Conservation (phyloP, 345 rosid genomes). For the Gossypioides kirkii region DNA sequence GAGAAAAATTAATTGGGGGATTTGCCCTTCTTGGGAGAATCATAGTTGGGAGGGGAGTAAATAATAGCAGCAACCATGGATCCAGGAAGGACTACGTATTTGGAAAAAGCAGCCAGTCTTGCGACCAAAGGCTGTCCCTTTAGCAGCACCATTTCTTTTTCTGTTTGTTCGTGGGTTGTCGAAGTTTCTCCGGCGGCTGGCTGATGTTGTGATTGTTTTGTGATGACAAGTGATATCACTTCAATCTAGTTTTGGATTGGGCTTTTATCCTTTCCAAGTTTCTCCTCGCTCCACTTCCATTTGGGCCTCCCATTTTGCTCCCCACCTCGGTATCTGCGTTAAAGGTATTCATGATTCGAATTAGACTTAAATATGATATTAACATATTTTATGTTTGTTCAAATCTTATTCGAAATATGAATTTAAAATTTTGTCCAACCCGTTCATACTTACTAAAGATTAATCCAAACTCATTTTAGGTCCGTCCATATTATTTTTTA, state of each 20-base stretch:
- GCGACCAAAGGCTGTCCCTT: constrained; percentile 67
- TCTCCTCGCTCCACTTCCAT: not conserved
- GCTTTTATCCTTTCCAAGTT: not conserved
- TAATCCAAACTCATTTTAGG: too few species aligned
- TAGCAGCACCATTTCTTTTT: constrained; percentile 35
- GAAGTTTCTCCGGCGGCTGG: not conserved
- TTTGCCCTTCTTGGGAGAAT: constrained; percentile 21
- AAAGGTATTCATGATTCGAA: too few species aligned
- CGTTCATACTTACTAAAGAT: too few species aligned
- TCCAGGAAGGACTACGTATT: constrained; percentile 52
- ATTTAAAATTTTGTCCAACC: too few species aligned
- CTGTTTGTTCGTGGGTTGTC: not conserved
- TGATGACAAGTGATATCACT: not conserved
- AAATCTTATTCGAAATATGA: too few species aligned
- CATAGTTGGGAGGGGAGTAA: constrained; percentile 55
- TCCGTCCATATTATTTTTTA: too few species aligned
- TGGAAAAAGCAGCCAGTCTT: constrained; percentile 49
- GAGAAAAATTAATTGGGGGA: constrained; percentile 25
- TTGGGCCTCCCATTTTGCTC: not conserved
- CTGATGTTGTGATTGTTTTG: not conserved
- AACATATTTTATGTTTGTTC: too few species aligned
- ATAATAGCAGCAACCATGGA: constrained; percentile 62
- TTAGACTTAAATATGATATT: too few species aligned
- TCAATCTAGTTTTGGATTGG: not conserved
- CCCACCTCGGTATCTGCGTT: too few species aligned